Conservation (phyloP, 352 stramenopile species). For the Chrysophaeum taylorii region DNA sequence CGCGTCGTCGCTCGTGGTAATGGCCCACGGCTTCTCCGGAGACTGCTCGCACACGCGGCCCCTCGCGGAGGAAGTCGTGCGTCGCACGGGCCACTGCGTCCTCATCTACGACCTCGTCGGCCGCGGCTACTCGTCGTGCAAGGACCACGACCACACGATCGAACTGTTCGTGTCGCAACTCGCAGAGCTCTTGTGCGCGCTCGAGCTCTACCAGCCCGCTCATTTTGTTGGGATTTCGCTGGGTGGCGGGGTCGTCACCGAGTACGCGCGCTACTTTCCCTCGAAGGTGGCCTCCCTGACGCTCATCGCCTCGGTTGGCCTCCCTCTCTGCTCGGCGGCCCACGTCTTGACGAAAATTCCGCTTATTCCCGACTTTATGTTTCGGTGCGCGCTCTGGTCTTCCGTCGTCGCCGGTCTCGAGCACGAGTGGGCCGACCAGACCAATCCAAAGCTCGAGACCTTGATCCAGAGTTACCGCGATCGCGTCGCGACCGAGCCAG, state of each 20-base stretch:
- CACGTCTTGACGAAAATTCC: not conserved
- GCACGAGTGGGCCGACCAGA: not conserved
- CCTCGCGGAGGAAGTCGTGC: not conserved
- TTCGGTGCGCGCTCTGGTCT: not conserved
- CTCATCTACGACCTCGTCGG: constrained; percentile 3
- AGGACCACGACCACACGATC: not conserved
- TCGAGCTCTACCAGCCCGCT: not conserved
- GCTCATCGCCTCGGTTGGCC: not conserved
- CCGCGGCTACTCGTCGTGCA: not conserved
- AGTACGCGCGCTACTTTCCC: constrained; percentile 4
- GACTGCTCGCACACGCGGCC: not conserved
- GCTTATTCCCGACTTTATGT: not conserved
- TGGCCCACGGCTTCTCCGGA: not conserved
- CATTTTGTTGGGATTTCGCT: constrained; percentile 6
- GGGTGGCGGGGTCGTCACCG: not conserved
- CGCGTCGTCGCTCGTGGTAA: not conserved
- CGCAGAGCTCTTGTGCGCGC: not conserved
- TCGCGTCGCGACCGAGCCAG: not conserved
- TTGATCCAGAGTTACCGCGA: not conserved
- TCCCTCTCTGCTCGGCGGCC: not conserved
- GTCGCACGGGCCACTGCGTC: not conserved
- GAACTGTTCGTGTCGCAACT: constrained; percentile 6
- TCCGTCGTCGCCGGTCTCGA: not conserved
- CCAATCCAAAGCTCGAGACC: not conserved
- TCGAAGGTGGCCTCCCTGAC: not conserved